Evolutionary conservation across 306 rosid species (phyloP).

Genomic region (Casuarina glauca): DNA sequence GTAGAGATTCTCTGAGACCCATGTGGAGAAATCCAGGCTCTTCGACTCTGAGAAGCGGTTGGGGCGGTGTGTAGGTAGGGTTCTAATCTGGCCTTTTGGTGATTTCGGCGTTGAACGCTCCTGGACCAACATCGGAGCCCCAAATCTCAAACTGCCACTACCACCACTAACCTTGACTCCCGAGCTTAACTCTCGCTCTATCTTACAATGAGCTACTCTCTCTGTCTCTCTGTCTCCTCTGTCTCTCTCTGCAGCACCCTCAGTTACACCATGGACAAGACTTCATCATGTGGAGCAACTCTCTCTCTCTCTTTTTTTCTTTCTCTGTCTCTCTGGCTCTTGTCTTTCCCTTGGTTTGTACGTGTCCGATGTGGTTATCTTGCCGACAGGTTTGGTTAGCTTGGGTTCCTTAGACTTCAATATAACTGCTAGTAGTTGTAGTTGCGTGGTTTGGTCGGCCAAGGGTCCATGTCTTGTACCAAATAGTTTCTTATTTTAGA

Average conservation of each 20-base stretch:
- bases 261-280: too few relatives aligned
- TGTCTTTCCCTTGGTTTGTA: background rate
- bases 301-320: background rate
- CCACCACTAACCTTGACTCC: background rate
- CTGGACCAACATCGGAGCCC: conserved; percentile 83
- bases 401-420: conserved; percentile 64
- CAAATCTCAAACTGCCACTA: background rate
- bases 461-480: conserved; percentile 14
- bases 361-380: conserved; percentile 41
- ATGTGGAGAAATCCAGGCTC: conserved; percentile 73
- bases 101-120: conserved; percentile 65
- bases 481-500: too few relatives aligned
- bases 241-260: background rate
- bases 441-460: conserved; percentile 13
- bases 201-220: background rate
- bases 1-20: conserved; percentile 72
- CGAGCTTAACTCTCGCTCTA: background rate
- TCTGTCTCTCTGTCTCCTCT: background rate
- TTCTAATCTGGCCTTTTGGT: conserved; percentile 53
- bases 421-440: conserved; percentile 36
- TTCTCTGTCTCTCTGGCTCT: background rate
- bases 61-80: conserved; percentile 34
- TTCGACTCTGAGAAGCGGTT: conserved; percentile 54
- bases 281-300: too few relatives aligned
- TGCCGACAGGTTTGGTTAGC: conserved; percentile 53